A percentile compares a stretch with the other conserved stretches of the same genome.
phyloP scores from a whole-genome alignment of 2,329 filamentous ascomycete species.

The Phialemonium atrogriseum region DNA sequence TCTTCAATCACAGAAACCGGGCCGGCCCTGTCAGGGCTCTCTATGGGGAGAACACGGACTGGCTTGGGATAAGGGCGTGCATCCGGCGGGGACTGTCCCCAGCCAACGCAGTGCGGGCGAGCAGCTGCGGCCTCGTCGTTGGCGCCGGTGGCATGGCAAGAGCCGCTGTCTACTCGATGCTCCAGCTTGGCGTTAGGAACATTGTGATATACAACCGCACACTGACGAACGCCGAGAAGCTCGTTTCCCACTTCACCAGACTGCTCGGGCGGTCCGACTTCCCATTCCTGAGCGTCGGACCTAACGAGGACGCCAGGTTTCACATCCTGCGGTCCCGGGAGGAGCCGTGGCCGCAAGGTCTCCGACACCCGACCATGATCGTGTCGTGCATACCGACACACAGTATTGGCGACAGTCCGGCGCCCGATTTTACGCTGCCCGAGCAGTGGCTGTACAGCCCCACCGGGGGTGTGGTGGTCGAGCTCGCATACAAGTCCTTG shows the following conservation, averaged over 20 bases:
- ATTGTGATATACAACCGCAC: slow-evolving; percentile 71
- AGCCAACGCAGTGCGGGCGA: slow-evolving; percentile 53
- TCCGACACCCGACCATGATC: slow-evolving; percentile 62
- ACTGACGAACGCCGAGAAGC: slow-evolving; percentile 52
- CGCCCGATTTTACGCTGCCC: slow-evolving; percentile 64
- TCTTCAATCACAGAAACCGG: slow-evolving; percentile 48
- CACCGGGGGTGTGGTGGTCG: slow-evolving; percentile 68
- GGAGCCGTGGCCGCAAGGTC: slow-evolving; percentile 56
- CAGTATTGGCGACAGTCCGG: slow-evolving; percentile 51
- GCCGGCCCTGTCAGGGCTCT: slow-evolving; percentile 60
- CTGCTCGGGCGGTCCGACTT: slow-evolving; percentile 36
- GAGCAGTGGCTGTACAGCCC: slow-evolving; percentile 61
- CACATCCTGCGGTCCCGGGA: slow-evolving; percentile 50
- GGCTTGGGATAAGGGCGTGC: slow-evolving; percentile 70
- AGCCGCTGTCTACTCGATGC: slow-evolving; percentile 69
- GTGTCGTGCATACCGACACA: slow-evolving; percentile 70
- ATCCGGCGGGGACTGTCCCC: slow-evolving; percentile 65
- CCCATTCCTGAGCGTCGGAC: slow-evolving; percentile 32
- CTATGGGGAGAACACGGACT: slow-evolving; percentile 75
- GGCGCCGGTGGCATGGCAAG: slow-evolving; percentile 70
- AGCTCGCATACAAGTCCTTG: slow-evolving; percentile 66
- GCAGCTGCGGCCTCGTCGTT: slow-evolving; percentile 49
- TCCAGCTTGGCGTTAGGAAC: slow-evolving; percentile 67
- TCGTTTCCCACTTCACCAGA: slow-evolving; percentile 63
- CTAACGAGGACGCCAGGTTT: slow-evolving; percentile 35